These are phyloP conservation scores for Clonostachys sp. DNA, from an alignment of 2,329 filamentous ascomycete species.

Conservation along the genomic window DNA sequence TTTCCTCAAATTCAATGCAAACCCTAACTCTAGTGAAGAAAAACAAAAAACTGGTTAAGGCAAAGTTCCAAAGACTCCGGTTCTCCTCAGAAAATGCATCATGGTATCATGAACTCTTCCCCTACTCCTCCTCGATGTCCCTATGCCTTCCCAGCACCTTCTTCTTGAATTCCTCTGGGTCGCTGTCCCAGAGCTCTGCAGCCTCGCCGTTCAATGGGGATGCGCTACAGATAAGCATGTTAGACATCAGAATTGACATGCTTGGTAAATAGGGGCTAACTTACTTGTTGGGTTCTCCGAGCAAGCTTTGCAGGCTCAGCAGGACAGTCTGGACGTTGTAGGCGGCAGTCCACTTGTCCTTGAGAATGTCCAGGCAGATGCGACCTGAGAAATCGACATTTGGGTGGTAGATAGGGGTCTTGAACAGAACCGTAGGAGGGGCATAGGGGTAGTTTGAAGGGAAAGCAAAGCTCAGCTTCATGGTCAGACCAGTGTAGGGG, in stretches of 20 bases:
- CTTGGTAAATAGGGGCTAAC: conserved; percentile 22
- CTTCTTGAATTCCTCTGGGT: conserved; percentile 81
- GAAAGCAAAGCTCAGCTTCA: conserved; percentile 92
- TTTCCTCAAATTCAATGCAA: neutral
- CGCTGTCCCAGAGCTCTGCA: conserved; percentile 90
- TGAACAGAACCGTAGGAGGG: conserved; percentile 89
- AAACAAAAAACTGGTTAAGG: conserved; percentile 22
- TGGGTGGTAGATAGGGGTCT: conserved; percentile 97
- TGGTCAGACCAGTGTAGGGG: conserved; percentile 79
- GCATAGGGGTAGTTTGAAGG: conserved; percentile 90
- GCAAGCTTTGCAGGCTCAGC: conserved; percentile 86
- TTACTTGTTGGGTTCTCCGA: conserved; percentile 98
- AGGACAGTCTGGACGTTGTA: conserved; percentile 95
- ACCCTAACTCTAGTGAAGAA: neutral
- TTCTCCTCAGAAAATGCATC: conserved; percentile 1
- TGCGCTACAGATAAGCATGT: conserved; percentile 49
- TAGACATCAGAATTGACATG: conserved; percentile 6
- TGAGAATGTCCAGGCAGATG: conserved; percentile 96
- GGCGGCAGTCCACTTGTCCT: conserved; percentile 98
- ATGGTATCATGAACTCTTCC: no score
- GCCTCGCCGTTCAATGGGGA: conserved; percentile 95
- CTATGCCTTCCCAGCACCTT: conserved; percentile 60
- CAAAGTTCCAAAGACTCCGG: conserved; percentile 10
- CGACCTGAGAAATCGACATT: conserved; percentile 97
- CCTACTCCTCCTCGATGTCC: conserved; percentile 60